Percentiles rank a stretch among this genome's conserved stretches.
phyloP scores from a whole-genome alignment of 495 filamentous ascomycete species.

The Cladorrhinum samala region DNA sequence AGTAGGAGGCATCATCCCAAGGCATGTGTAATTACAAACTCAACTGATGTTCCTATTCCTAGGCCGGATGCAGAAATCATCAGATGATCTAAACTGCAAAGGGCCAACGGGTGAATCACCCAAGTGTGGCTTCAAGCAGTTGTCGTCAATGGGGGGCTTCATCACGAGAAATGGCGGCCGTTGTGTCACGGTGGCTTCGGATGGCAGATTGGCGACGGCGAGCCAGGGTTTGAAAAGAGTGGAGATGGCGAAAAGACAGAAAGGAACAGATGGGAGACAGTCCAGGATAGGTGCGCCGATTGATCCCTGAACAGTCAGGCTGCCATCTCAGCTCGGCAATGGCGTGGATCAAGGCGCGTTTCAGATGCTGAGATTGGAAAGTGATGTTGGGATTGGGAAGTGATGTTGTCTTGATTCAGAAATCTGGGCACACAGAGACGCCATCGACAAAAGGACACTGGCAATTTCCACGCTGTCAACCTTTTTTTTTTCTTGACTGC shows the following conservation, averaged over 20 bases:
- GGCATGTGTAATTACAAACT: too few species aligned
- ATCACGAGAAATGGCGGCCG: slow-evolving; percentile 1
- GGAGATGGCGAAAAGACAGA: not conserved
- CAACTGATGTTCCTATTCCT: too few species aligned
- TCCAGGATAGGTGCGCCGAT: not conserved
- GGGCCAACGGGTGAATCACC: too few species aligned
- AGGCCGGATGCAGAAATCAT: not conserved
- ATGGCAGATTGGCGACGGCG: slow-evolving; percentile 9
- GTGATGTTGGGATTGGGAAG: not conserved
- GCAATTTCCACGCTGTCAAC: not conserved
- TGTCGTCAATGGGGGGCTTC: not conserved
- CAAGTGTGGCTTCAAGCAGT: not conserved
- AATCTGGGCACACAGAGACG: not conserved
- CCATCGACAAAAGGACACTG: not conserved
- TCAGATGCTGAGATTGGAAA: not conserved
- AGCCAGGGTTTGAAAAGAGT: not conserved
- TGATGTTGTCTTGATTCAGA: not conserved
- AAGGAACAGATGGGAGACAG: not conserved
- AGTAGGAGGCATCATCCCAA: too few species aligned
- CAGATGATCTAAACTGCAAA: too few species aligned
- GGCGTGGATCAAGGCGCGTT: not conserved
- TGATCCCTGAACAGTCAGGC: not conserved
- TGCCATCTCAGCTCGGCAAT: not conserved
- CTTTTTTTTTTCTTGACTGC: not conserved
- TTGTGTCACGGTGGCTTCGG: slow-evolving; percentile 19